phyloP scores from a whole-genome alignment of 768 basidiomycete species.

The Collybia mongolica region DNA sequence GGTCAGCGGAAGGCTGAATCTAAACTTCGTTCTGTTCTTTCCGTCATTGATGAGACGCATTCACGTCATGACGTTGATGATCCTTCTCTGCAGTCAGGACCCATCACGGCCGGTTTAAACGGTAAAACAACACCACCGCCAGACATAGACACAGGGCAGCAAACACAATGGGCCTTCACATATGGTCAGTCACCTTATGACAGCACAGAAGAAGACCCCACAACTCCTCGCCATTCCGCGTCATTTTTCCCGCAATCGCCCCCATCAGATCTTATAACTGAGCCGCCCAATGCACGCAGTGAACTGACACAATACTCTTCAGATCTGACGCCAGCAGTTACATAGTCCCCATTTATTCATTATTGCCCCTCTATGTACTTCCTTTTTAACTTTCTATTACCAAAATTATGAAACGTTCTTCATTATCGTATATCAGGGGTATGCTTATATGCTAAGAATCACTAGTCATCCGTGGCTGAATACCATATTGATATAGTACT shows the following conservation, averaged over 20 bases:
- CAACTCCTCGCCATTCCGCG: slow-evolving; percentile 45
- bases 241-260: slow-evolving; percentile 19
- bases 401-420: not conserved
- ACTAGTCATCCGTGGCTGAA: slow-evolving; percentile 33
- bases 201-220: slow-evolving; percentile 30
- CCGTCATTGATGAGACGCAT: slow-evolving; percentile 66
- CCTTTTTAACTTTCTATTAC: slow-evolving; percentile 5
- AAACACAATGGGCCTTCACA: slow-evolving; percentile 37
- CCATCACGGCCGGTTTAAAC: slow-evolving; percentile 18
- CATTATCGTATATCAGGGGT: not conserved
- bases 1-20: slow-evolving; percentile 54
- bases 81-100: slow-evolving; percentile 14
- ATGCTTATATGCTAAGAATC: slow-evolving; percentile 11
- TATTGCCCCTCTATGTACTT: slow-evolving; percentile 15
- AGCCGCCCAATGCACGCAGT: slow-evolving; percentile 20
- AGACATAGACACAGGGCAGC: slow-evolving; percentile 22
- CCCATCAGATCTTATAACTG: slow-evolving; percentile 19
- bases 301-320: slow-evolving; percentile 15
- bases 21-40: slow-evolving; percentile 71
- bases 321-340: slow-evolving; percentile 6
- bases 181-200: slow-evolving; percentile 38
- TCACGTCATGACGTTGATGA: slow-evolving; percentile 27
- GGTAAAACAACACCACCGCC: slow-evolving; percentile 18
- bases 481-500: slow-evolving; percentile 63
- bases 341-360: slow-evolving; percentile 12